phyloP scores from a whole-genome alignment of 2,329 filamentous ascomycete genomes.

The Aspergillus neotritici region DNA sequence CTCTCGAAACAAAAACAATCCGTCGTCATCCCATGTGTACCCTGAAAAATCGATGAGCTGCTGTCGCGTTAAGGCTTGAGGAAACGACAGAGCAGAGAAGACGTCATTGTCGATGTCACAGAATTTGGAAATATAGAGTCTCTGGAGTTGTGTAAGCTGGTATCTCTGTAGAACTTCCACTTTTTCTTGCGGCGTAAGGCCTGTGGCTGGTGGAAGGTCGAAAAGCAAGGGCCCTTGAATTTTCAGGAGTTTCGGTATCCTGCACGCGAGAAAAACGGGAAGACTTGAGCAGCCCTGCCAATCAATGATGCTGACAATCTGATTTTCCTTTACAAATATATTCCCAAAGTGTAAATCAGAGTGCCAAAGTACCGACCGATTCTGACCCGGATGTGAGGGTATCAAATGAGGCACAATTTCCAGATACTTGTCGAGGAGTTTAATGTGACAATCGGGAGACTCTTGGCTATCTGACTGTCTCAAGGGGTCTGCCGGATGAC shows the following conservation, averaged over 20 bases:
- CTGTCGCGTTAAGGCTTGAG: slow-evolving; percentile 13
- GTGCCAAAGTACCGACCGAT: slow-evolving; percentile 5
- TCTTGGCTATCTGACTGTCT: slow-evolving; percentile 6
- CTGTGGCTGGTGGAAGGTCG: slow-evolving; percentile 9
- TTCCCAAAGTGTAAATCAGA: slow-evolving; percentile 3
- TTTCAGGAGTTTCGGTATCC: slow-evolving; percentile 8
- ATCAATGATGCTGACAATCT: slow-evolving; percentile 7
- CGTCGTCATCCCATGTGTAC: slow-evolving; percentile 14
- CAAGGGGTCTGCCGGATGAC: slow-evolving; percentile 4
- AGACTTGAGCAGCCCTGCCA: slow-evolving; percentile 8
- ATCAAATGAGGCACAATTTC: slow-evolving; percentile 2
- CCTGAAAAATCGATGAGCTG: slow-evolving; percentile 15
- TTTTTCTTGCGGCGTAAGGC: slow-evolving; percentile 13
- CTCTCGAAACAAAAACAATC: slow-evolving; percentile 14
- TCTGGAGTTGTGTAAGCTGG: slow-evolving; percentile 14
- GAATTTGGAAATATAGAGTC: slow-evolving; percentile 10
- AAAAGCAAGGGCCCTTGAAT: slow-evolving; percentile 11
- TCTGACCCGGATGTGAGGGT: background rate
- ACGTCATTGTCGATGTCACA: slow-evolving; percentile 6
- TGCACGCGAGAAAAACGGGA: slow-evolving; percentile 5
- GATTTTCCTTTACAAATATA: slow-evolving; percentile 4
- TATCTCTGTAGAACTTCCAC: slow-evolving; percentile 11
- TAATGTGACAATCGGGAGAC: slow-evolving; percentile 4
- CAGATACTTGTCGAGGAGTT: slow-evolving; percentile 4
- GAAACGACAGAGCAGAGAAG: slow-evolving; percentile 11